Conservation (phyloP, 2,329 filamentous ascomycete genomes). For the Simplicillium aogashimaense region DNA sequence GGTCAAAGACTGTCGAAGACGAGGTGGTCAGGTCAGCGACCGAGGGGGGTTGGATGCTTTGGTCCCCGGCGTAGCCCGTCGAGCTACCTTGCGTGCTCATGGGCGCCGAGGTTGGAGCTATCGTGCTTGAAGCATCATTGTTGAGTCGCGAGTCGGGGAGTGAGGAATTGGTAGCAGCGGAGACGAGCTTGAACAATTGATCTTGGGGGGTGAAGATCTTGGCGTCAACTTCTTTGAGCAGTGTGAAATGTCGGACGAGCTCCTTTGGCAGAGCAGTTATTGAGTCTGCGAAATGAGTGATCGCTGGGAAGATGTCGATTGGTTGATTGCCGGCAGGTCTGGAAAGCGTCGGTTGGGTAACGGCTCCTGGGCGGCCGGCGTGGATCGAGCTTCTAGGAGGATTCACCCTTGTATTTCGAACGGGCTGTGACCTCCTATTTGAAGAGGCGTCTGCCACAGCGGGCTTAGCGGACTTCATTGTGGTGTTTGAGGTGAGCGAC, state of each 20-base stretch:
- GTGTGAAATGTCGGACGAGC: constrained; percentile 88
- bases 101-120: constrained; percentile 31
- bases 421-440: constrained; percentile 51
- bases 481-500: constrained; percentile 9
- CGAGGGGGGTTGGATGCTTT: constrained; percentile 23
- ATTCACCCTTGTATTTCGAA: constrained; percentile 56
- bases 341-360: constrained; percentile 34
- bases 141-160: constrained; percentile 32
- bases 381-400: constrained; percentile 45
- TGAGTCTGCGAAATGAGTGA: constrained; percentile 77
- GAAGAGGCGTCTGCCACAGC: constrained; percentile 31
- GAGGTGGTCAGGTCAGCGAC: constrained; percentile 20
- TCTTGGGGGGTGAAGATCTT: constrained; percentile 89
- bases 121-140: constrained; percentile 33
- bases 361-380: constrained; percentile 29
- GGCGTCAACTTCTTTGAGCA: constrained; percentile 94
- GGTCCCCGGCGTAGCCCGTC: constrained; percentile 20
- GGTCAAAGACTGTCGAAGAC: constrained; percentile 31
- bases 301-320: constrained; percentile 57
- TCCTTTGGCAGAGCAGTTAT: constrained; percentile 90
- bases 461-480: constrained; percentile 48
- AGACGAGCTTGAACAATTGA: constrained; percentile 65
- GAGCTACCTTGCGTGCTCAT: constrained; percentile 41
- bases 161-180: constrained; percentile 46
- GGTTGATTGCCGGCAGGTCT: constrained; percentile 41